Conservation (phyloP, 352 stramenopile genomes). For the Pelagophyceae sp. region DNA sequence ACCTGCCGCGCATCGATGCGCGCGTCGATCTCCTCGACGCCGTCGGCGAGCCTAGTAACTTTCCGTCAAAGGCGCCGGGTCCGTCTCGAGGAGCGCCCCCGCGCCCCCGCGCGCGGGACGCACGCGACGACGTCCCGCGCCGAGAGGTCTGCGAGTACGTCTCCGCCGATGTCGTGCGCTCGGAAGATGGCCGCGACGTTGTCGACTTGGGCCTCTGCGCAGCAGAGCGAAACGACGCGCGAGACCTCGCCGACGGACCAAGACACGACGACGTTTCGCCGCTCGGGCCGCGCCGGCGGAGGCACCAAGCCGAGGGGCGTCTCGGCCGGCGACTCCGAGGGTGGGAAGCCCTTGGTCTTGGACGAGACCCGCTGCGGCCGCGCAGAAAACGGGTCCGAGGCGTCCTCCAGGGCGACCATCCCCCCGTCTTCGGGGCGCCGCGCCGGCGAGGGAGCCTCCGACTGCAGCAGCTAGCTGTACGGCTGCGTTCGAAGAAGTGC, state of each 20-base stretch:
- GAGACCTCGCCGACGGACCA: not conserved
- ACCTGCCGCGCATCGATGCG: not conserved
- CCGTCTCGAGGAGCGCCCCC: not conserved
- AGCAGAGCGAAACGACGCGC: not conserved
- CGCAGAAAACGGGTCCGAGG: too few species aligned
- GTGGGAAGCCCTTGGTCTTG: not conserved
- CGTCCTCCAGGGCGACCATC: too few species aligned
- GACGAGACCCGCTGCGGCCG: too few species aligned
- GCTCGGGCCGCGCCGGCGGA: too few species aligned
- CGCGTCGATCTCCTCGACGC: not conserved
- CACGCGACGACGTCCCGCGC: not conserved
- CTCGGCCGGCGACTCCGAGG: too few species aligned
- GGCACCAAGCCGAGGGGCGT: too few species aligned
- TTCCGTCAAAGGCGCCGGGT: not conserved
- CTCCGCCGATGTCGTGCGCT: not conserved
- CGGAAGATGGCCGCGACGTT: not conserved
- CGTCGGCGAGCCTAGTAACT: not conserved
- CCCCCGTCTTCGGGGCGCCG: too few species aligned
- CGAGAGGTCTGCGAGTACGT: not conserved
- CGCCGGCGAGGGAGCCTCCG: too few species aligned
- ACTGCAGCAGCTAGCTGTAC: too few species aligned
- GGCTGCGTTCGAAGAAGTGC: too few species aligned
- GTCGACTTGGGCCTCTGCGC: not conserved
- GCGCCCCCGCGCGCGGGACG: too few species aligned
- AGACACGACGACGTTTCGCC: too few species aligned